Conservation (phyloP, 768 basidiomycete genomes). For the Amanita muscaria region DNA sequence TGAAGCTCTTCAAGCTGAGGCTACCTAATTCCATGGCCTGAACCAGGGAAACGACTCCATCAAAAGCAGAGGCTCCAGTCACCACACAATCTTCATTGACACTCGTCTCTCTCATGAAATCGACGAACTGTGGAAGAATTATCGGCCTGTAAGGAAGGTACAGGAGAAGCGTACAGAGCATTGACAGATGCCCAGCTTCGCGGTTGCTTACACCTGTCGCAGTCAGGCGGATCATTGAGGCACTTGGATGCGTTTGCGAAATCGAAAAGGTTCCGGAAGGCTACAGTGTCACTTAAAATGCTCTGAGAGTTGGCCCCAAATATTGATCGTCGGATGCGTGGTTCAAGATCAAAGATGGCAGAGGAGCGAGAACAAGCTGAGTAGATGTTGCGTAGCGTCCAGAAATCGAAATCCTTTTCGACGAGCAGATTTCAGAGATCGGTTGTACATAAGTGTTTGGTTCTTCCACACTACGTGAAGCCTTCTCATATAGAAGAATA, state of each 20-base stretch:
- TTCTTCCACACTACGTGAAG: no score
- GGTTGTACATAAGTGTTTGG: no score
- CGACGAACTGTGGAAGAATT: not conserved
- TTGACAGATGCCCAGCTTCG: constrained; percentile 37
- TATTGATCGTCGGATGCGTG: constrained; percentile 48
- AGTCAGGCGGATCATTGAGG: constrained; percentile 57
- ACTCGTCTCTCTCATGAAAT: not conserved
- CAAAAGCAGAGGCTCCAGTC: constrained; percentile 19
- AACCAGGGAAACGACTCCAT: constrained; percentile 34
- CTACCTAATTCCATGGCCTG: constrained; percentile 27
- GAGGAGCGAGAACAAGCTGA: no score
- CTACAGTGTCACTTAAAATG: constrained; percentile 65
- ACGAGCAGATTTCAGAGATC: no score
- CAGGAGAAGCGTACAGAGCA: constrained; percentile 35
- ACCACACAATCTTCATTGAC: not conserved
- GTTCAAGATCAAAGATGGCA: constrained; percentile 77
- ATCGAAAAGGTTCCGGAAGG: constrained; percentile 52
- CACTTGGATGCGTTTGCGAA: constrained; percentile 55
- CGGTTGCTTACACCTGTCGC: constrained; percentile 42
- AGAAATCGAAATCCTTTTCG: no score
- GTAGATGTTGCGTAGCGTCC: no score
- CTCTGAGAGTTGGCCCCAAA: constrained; percentile 33
- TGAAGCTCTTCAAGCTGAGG: constrained; percentile 23
- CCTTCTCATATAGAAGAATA: no score
- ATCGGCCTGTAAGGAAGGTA: constrained; percentile 18